phyloP scores from a whole-genome alignment of 768 basidiomycete genomes.

The Tricholomella constricta region DNA sequence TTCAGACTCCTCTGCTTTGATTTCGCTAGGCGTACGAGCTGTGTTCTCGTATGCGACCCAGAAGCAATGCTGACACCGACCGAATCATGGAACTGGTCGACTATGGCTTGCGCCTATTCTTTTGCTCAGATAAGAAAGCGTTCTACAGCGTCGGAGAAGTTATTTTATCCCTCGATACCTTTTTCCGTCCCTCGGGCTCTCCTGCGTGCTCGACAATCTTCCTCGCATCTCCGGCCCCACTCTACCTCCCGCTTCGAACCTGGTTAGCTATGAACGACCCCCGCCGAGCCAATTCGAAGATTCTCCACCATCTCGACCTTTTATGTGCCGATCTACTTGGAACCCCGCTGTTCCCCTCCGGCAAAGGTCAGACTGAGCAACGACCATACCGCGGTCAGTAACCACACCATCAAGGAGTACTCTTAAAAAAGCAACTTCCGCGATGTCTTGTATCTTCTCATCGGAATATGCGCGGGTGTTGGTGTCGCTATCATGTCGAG shows the following conservation, averaged over 20 bases:
- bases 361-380: no score
- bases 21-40: neutral
- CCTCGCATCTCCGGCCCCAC: neutral
- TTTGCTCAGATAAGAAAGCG: neutral
- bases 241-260: neutral
- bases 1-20: slow-evolving; percentile 6
- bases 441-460: neutral
- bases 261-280: neutral
- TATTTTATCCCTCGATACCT: slow-evolving; percentile 2
- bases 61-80: neutral
- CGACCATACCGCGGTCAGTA: slow-evolving; percentile 2
- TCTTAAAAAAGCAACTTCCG: neutral
- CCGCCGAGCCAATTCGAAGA: no score
- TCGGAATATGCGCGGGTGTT: neutral
- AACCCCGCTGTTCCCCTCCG: no score
- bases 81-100: neutral
- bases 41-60: neutral
- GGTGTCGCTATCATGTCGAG: neutral
- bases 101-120: neutral
- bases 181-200: slow-evolving; percentile 4
- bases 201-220: neutral
- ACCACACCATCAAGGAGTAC: neutral
- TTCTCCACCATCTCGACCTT: neutral
- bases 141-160: slow-evolving; percentile 10
- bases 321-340: no score